Base-by-base conservation (phyloP, 2,329 filamentous ascomycete species). In the Penicillium nordicum region DNA sequence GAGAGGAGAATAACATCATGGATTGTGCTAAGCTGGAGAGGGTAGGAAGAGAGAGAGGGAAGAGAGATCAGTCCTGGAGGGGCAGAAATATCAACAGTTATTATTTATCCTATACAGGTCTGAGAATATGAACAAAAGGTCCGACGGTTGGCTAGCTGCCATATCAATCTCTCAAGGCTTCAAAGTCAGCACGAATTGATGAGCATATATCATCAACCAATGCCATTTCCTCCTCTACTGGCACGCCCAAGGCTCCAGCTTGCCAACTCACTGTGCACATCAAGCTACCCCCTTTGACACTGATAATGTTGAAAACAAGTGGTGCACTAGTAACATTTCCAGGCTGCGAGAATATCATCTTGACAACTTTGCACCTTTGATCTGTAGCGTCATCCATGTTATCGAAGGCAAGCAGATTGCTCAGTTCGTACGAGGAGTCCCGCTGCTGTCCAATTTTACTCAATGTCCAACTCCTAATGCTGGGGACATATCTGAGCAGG, bases 341-440 rank as follows among this genome's bases (percentile, higher is more conserved):
- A 2, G 79, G 78, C 57, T 79, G 77, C 6, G 73, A 71, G 61
- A 80, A 81, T 1, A 78, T 55, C 64, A 78, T 69, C 23, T 75
- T 66, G 10, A 63, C 67, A 2, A 80, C 64, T 9, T 51, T 48
- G 53, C 36, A 57, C 2, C 41, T 36, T 0, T 51, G 53, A 4
- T 34, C 42, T 4, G 30, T 49, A 32, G 30, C 55, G 16, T 55
- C 59, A 42, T 72, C 63, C 57, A 78, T 52, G 18, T 57, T 58
- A 46, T 74, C 67, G 58, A 80, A 76, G 3, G 64, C 69, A 30
- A 74, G 71, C 2, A 80, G 48, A 57, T 81, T 81, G 63, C 78
- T 80, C 9, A 81, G 53, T 62, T 79, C 77, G 51, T 76, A 80
- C 5, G 76, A 77, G 16, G 59, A 67, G 40, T 77, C 76, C 27